Evolutionary conservation across 1,284 basidiomycete genomes (phyloP).

Genomic region (Ceratobasidium sp.): DNA sequence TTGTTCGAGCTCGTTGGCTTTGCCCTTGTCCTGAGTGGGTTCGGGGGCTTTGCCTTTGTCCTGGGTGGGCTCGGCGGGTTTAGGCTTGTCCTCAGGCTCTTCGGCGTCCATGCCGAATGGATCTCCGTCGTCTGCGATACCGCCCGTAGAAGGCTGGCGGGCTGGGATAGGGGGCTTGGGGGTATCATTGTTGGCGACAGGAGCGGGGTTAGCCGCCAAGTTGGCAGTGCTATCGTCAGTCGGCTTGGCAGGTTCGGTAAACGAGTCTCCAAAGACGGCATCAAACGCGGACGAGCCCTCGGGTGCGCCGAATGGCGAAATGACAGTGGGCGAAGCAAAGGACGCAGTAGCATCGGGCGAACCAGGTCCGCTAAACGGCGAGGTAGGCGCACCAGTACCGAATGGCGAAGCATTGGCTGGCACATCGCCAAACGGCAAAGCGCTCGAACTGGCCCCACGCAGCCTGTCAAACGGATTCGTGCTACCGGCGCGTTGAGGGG

Average conservation of each 20-base stretch:
- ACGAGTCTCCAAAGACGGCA: neutral
- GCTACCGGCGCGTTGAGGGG: constrained; percentile 58
- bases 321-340: constrained; percentile 1
- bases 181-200: neutral
- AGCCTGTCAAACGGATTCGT: constrained; percentile 94
- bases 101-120: constrained; percentile 61
- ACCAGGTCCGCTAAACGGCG: constrained; percentile 41
- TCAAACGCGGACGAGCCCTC: neutral
- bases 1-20: neutral
- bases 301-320: constrained; percentile 1
- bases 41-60: neutral
- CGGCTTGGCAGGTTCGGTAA: constrained; percentile 25
- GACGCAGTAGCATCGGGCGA: constrained; percentile 42
- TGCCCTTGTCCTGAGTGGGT: too few relatives aligned
- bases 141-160: constrained; percentile 38
- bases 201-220: neutral
- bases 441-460: constrained; percentile 43
- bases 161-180: constrained; percentile 10
- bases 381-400: constrained; percentile 46
- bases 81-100: constrained; percentile 24
- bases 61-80: neutral
- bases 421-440: constrained; percentile 56
- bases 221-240: constrained; percentile 27
- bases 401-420: constrained; percentile 47
- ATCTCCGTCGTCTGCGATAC: constrained; percentile 50